Evolutionary conservation across 2,329 filamentous ascomycete species (phyloP).

Genomic region (Ceratocystis variospora): DNA sequence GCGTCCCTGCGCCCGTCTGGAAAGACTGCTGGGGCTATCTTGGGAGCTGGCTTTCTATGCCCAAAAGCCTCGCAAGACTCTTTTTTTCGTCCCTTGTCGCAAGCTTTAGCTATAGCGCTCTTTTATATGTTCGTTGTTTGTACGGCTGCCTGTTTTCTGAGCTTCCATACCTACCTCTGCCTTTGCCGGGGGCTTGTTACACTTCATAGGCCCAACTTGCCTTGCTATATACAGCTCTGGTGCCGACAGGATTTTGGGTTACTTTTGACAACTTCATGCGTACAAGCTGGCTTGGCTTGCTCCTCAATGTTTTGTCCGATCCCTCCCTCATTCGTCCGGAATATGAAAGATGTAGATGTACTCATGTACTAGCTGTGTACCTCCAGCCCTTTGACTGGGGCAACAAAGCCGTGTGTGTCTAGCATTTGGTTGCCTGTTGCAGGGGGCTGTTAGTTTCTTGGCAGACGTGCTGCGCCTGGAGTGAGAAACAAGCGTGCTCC

Average conservation of each 20-base stretch:
- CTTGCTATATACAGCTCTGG: not conserved
- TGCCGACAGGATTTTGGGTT: constrained; percentile 2
- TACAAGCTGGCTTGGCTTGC: not conserved
- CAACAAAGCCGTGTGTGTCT: not conserved
- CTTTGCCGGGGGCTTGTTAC: not conserved
- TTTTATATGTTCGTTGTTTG: not conserved
- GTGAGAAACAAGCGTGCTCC: no score
- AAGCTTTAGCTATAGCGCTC: no score
- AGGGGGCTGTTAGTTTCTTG: no score
- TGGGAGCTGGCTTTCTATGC: no score
- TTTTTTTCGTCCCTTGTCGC: no score
- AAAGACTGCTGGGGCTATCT: no score
- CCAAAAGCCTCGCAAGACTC: no score
- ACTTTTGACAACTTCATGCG: not conserved
- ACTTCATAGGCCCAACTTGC: not conserved
- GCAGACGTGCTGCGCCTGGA: no score
- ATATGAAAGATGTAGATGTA: not conserved
- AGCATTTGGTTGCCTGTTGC: no score
- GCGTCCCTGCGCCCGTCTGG: no score
- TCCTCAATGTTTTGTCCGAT: not conserved
- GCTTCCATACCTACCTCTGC: not conserved
- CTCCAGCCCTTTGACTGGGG: not conserved
- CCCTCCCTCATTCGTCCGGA: no score
- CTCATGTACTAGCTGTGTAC: not conserved
- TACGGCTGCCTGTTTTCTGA: no score